Evolutionary conservation across 2,329 filamentous ascomycete species (phyloP).

Genomic region (Alternaria hordeiaustralica): DNA sequence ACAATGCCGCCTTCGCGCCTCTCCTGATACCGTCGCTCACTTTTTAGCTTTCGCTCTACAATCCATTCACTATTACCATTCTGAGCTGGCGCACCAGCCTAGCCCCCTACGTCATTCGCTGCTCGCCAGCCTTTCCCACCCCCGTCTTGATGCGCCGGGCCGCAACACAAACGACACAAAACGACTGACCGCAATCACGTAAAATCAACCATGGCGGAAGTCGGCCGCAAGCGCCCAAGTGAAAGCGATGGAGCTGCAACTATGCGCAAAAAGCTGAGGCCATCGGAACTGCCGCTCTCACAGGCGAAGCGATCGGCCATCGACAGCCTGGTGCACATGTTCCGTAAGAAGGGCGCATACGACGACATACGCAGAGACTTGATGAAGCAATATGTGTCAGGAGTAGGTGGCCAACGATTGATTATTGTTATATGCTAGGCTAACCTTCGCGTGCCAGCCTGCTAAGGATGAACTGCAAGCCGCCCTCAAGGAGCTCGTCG

Average conservation of each 20-base stretch:
- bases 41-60: constrained; percentile 2
- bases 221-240: constrained; percentile 39
- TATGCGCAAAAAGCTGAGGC: constrained; percentile 68
- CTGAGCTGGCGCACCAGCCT: neutral
- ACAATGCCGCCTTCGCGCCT: constrained; percentile 4
- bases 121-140: neutral
- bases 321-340: constrained; percentile 76
- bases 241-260: constrained; percentile 39
- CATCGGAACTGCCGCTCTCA: constrained; percentile 75
- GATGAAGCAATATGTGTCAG: constrained; percentile 75
- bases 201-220: constrained; percentile 38
- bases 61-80: constrained; percentile 7
- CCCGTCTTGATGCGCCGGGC: constrained; percentile 4
- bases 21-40: constrained; percentile 2
- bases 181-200: constrained; percentile 5
- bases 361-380: constrained; percentile 78
- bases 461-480: constrained; percentile 72
- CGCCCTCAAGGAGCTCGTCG: constrained; percentile 72
- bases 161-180: neutral
- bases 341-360: constrained; percentile 87
- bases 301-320: constrained; percentile 76
- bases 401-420: constrained; percentile 58
- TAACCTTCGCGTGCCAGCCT: constrained; percentile 57
- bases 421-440: constrained; percentile 22
- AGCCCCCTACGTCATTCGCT: constrained; percentile 7